Percentiles rank a stretch among this genome's conserved stretches.
Evolutionary conservation across 805 yeast genomes (phyloP).

Genomic region (Wickerhamiella kazuoi): DNA sequence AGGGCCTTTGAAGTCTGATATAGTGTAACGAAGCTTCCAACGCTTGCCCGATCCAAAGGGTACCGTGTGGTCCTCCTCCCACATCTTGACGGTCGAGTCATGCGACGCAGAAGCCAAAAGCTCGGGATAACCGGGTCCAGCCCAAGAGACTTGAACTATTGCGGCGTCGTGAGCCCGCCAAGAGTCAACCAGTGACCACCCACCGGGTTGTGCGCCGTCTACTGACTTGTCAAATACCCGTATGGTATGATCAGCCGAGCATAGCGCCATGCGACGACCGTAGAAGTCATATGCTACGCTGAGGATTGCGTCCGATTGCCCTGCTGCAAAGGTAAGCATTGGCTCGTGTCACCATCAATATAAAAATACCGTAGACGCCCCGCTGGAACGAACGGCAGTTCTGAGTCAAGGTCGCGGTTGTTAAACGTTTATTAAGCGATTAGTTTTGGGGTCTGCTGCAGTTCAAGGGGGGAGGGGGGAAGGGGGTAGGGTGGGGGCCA

Average conservation of each 20-base stretch:
- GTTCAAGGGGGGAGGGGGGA: too few species aligned
- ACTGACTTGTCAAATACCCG: slow-evolving; percentile 59
- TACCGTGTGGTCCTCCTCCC: slow-evolving; percentile 81
- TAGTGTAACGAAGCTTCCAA: slow-evolving; percentile 59
- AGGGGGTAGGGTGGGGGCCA: too few species aligned
- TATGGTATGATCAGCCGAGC: slow-evolving; percentile 86
- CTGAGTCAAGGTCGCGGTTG: too few species aligned
- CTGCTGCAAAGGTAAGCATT: too few species aligned
- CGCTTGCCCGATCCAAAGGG: slow-evolving; percentile 61
- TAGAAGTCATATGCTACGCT: slow-evolving; percentile 80
- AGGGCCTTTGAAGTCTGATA: slow-evolving; percentile 80
- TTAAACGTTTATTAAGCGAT: too few species aligned
- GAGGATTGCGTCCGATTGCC: slow-evolving; percentile 84
- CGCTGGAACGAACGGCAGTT: too few species aligned
- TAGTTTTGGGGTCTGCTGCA: too few species aligned
- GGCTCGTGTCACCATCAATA: too few species aligned
- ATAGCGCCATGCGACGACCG: slow-evolving; percentile 83
- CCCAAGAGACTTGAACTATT: slow-evolving; percentile 72
- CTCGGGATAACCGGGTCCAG: slow-evolving; percentile 85
- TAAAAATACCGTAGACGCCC: too few species aligned
- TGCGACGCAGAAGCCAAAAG: slow-evolving; percentile 74
- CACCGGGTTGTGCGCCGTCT: slow-evolving; percentile 24
- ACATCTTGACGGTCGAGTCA: slow-evolving; percentile 73
- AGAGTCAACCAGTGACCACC: slow-evolving; percentile 72
- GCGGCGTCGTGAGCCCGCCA: slow-evolving; percentile 95